phyloP scores from a whole-genome alignment of 129 eudicot species.

The Escallonia rubra region DNA sequence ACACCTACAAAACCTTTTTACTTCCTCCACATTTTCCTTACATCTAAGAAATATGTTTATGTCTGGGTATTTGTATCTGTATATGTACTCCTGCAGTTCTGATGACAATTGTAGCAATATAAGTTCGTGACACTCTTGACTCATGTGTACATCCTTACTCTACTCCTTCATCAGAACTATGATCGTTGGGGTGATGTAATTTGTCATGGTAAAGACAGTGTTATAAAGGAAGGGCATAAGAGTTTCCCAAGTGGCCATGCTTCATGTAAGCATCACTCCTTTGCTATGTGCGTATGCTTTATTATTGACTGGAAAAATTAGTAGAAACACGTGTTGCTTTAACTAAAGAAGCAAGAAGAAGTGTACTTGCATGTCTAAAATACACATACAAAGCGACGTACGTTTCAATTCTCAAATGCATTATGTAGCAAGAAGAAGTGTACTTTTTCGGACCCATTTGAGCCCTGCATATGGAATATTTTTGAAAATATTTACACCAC shows the following conservation, averaged over 20 bases:
- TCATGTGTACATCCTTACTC: background rate
- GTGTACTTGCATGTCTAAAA: background rate
- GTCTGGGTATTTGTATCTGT: no score
- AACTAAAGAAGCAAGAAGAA: background rate
- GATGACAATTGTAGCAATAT: no score
- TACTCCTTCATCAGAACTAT: slow-evolving; percentile 33
- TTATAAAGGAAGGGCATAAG: slow-evolving; percentile 83
- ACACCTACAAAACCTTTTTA: no score
- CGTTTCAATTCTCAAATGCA: background rate
- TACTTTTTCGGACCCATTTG: background rate
- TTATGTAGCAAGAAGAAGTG: background rate
- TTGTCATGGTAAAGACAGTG: slow-evolving; percentile 62
- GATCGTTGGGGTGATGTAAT: slow-evolving; percentile 67
- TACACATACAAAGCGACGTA: no score
- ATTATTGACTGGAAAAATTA: background rate
- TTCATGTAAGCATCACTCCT: slow-evolving; percentile 52
- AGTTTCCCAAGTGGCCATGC: slow-evolving; percentile 97
- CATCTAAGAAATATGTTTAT: no score
- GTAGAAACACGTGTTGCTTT: background rate
- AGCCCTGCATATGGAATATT: no score
- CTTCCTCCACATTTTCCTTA: no score
- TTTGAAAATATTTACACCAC: no score
- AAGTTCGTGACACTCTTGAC: background rate
- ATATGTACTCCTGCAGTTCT: no score
- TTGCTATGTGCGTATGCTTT: background rate